A percentile compares a stretch with the other conserved stretches of the same genome.
Conservation (phyloP, 2,329 filamentous ascomycete genomes). For the Cladosporium sp. region DNA sequence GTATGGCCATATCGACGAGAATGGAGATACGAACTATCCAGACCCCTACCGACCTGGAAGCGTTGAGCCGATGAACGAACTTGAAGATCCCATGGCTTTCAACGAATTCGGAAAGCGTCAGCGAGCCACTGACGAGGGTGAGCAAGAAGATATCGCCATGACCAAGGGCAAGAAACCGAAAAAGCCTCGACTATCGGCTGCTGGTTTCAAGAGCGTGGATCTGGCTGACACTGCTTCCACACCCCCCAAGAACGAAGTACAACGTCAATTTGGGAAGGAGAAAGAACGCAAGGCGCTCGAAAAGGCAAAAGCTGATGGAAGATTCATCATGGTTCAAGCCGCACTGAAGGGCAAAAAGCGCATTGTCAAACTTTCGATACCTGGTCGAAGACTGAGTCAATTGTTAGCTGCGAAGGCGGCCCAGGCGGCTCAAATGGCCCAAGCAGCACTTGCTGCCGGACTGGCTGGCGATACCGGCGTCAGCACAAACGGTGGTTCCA, state of each 20-base stretch:
- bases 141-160: slow-evolving; percentile 41
- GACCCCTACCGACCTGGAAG: slow-evolving; percentile 34
- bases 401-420: slow-evolving; percentile 37
- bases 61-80: slow-evolving; percentile 33
- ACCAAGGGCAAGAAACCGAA: slow-evolving; percentile 36
- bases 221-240: slow-evolving; percentile 30
- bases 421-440: slow-evolving; percentile 27
- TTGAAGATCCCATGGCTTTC: slow-evolving; percentile 27
- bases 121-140: slow-evolving; percentile 24
- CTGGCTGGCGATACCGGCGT: slow-evolving; percentile 15
- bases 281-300: slow-evolving; percentile 44
- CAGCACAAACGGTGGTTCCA: neutral
- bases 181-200: slow-evolving; percentile 36
- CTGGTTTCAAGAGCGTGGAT: slow-evolving; percentile 35
- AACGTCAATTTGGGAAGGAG: slow-evolving; percentile 50
- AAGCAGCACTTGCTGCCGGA: slow-evolving; percentile 16
- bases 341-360: slow-evolving; percentile 47
- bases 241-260: slow-evolving; percentile 44
- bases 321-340: slow-evolving; percentile 48
- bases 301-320: slow-evolving; percentile 44
- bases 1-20: slow-evolving; percentile 31
- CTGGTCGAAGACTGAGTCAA: slow-evolving; percentile 39
- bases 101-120: slow-evolving; percentile 26
- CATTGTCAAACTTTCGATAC: slow-evolving; percentile 44
- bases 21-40: slow-evolving; percentile 10